Conservation (phyloP, 805 yeast species). For the Spathaspora arborariae region DNA sequence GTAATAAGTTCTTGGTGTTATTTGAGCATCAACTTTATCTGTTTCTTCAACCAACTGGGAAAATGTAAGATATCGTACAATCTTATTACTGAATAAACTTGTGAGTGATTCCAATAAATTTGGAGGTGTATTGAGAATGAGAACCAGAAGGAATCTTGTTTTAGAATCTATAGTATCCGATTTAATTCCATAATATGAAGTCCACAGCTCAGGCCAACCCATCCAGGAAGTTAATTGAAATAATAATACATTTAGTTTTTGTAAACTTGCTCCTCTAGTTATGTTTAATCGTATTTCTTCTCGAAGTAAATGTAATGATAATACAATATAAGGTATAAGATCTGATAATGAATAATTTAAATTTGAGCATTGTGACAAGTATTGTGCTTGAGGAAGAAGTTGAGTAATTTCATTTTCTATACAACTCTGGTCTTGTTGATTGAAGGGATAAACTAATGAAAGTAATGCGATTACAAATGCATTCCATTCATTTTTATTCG, state of each 20-base stretch:
- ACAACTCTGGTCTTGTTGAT: conserved; percentile 14
- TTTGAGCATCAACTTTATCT: conserved; percentile 51
- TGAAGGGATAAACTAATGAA: conserved; percentile 47
- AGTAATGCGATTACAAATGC: conserved; percentile 52
- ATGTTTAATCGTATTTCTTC: conserved; percentile 70
- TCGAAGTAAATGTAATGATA: conserved; percentile 69
- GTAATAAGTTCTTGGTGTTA: conserved; percentile 65
- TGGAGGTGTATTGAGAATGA: conserved; percentile 56
- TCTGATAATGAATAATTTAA: conserved; percentile 45
- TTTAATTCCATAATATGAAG: conserved; percentile 46
- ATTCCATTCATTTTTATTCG: conserved; percentile 53
- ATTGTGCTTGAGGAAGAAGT: conserved; percentile 28
- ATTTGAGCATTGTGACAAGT: conserved; percentile 20
- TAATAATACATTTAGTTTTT: conserved; percentile 50
- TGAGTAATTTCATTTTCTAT: conserved; percentile 25
- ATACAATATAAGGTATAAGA: conserved; percentile 56
- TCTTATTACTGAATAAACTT: conserved; percentile 41
- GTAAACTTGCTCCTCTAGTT: conserved; percentile 30
- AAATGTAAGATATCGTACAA: conserved; percentile 57
- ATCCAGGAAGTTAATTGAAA: conserved; percentile 61
- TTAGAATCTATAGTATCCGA: conserved; percentile 29
- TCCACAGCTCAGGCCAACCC: conserved; percentile 75
- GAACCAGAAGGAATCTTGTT: conserved; percentile 39
- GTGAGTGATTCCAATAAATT: conserved; percentile 53
- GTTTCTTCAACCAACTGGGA: conserved; percentile 65